Evolutionary conservation across 495 filamentous ascomycete species (phyloP), one percentile per base, ranked within the genome.

Genomic region (Trichoderma asperelloides): DNA sequence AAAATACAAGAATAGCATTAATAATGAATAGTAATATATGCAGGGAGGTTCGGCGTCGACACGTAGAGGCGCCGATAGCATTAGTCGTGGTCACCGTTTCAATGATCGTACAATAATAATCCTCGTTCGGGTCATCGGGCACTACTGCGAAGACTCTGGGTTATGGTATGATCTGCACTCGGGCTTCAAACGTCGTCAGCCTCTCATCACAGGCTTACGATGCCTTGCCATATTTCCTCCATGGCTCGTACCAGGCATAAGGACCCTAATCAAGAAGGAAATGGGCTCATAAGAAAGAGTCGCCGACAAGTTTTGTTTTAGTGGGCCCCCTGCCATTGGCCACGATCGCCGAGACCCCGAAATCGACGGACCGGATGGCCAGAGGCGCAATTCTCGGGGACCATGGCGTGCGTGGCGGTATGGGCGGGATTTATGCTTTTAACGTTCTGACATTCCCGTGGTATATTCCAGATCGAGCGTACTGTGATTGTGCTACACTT

Each of bases 271-370:
- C 55, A 27, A 28, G 27, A 60, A 27, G 12, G 55, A 30, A 13
- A 30, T 30, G 25, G 8, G 15, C 43, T 25, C 28, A 5, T 16
- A 60, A 15, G 55, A 30, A 60, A 28, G 55, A 30, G 55, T 60
- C 55, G 55, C 55, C 55, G 55, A 60, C 55, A 15, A 60, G 11
- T 51, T 27, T 28, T 60, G 27, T 60, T 60, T 28, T 60, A 28
- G 55, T 60, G 55, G 55, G 30, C 25, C 55, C 49, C 55, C 23
- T 60, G 55, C 28, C 23, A 60, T 33, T 30, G 55, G 55, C 55
- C 55, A 27, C 55, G 55, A 60, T 60, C 55, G 55, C 55, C 55
- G 55, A 60, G 55, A 60, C 55, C 25, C 55, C 55, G 55, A 60
- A 7, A 30, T 60, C 55, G 55, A 60, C 55, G 55, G 55, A 60